Conservation (phyloP, 768 basidiomycete genomes). For the Rhodocollybia butyracea region DNA sequence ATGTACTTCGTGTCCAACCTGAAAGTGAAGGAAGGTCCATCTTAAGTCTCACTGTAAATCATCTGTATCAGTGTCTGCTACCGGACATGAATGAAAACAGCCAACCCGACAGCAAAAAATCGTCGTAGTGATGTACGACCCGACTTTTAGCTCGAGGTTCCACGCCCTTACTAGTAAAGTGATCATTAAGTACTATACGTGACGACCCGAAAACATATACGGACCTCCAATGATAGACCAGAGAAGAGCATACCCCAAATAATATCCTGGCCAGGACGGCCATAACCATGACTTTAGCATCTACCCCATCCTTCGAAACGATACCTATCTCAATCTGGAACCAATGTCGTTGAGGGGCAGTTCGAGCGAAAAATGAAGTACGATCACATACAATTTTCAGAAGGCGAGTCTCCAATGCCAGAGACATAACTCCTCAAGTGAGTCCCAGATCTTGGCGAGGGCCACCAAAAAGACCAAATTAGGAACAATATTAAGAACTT, state of each 20-base stretch:
- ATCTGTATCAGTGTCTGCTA: neutral
- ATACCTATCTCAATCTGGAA: conserved; percentile 1
- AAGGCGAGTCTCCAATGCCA: neutral
- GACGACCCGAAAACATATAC: neutral
- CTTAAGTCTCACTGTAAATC: neutral
- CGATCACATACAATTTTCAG: neutral
- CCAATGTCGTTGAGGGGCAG: neutral
- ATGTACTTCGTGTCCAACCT: neutral
- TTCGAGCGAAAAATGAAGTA: neutral
- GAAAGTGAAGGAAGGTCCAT: conserved; percentile 1
- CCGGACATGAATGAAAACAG: neutral
- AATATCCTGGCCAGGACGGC: neutral
- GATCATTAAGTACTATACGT: neutral
- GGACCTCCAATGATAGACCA: conserved; percentile 4
- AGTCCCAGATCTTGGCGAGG: neutral
- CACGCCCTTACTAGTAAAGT: neutral
- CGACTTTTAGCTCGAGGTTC: neutral
- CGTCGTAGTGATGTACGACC: conserved; percentile 1
- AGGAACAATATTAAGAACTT: neutral
- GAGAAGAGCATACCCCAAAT: neutral
- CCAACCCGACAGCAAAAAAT: neutral
- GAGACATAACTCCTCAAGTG: neutral
- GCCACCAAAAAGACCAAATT: neutral
- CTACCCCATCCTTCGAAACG: neutral
- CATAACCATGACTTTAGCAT: neutral